Evolutionary conservation across 2,329 filamentous ascomycete species (phyloP), one percentile per base, ranked within the genome.

Genomic region (Trichophyton mentagrophytes): DNA sequence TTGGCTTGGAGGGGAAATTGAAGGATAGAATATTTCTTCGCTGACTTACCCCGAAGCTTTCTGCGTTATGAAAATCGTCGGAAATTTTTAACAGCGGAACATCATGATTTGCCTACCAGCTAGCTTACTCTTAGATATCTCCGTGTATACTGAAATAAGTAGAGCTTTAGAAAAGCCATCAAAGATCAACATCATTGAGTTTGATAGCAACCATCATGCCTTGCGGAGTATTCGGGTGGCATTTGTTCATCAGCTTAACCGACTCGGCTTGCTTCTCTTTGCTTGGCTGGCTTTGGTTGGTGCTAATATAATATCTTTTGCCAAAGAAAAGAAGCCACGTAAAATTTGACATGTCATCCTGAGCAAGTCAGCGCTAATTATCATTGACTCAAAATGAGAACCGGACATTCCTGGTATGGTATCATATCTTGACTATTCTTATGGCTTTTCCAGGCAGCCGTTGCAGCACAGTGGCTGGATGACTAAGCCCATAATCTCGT

Each of bases 21-120:
- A 67, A 75, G 75, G 75, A 73, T 59, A 77, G 74, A 77, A 63
- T 60, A 64, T 61, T 65, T 71, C 62, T 65, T 40, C 60, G 73
- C 71, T 73, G 66, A 70, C 75, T 77, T 77, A 77, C 74, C 75
- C 75, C 75, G 70, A 70, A 72, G 63, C 64, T 73, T 72, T 74
- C 69, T 66, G 70, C 64, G 60, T 64, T 67, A 70, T 76, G 75
- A 74, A 76, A 68, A 72, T 68, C 68, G 74, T 74, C 74, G 75
- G 76, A 77, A 77, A 76, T 73, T 74, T 70, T 68, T 70, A 69
- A 71, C 55, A 73, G 75, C 73, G 70, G 70, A 70, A 75, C 74
- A 76, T 70, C 30, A 58, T 22, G n/a, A 15, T 36, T 38, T 17
- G 27, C 33, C 25, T 55, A 36, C 51, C n/a, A 17, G 27, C 51